Percentiles rank a stretch among this genome's conserved stretches.
Evolutionary conservation across 352 stramenopile genomes (phyloP).

Genomic region (Phytophthora podocarpi): DNA sequence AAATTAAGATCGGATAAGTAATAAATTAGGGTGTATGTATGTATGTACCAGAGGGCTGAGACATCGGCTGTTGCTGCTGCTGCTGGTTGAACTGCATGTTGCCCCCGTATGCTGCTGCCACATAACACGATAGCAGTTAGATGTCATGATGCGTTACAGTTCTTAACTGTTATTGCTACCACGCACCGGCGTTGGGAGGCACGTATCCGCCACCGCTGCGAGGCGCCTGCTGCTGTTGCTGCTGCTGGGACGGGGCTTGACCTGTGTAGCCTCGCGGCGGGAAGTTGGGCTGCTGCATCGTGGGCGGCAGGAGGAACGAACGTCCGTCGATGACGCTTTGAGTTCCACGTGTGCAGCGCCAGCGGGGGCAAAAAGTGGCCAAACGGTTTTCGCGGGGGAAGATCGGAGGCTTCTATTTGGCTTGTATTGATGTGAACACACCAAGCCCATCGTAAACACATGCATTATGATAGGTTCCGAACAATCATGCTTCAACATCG

Average conservation of each 20-base stretch:
- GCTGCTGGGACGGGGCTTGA: slow-evolving; percentile 30
- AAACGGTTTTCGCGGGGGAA: slow-evolving; percentile 12
- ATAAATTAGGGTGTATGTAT: background rate
- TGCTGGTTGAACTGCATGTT: slow-evolving; percentile 27
- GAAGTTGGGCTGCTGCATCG: slow-evolving; percentile 53
- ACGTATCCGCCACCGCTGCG: slow-evolving; percentile 33
- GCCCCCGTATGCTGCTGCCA: slow-evolving; percentile 31
- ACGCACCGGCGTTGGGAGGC: slow-evolving; percentile 12
- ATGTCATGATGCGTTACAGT: too few species aligned
- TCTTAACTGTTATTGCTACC: too few species aligned
- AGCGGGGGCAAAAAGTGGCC: background rate
- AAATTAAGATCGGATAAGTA: background rate
- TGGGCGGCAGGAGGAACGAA: background rate
- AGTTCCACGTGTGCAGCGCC: slow-evolving; percentile 37
- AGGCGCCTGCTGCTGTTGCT: slow-evolving; percentile 41
- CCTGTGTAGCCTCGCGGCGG: slow-evolving; percentile 41
- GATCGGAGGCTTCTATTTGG: too few species aligned
- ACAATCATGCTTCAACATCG: too few species aligned
- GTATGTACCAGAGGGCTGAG: slow-evolving; percentile 33
- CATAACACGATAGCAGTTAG: background rate
- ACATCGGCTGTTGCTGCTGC: slow-evolving; percentile 46
- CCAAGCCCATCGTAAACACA: too few species aligned
- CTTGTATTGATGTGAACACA: too few species aligned
- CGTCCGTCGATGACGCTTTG: slow-evolving; percentile 15
- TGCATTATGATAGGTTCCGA: too few species aligned